Percentiles rank a stretch among this genome's conserved stretches.
Conservation (phyloP, 768 basidiomycete species). For the Suillus luteus region DNA sequence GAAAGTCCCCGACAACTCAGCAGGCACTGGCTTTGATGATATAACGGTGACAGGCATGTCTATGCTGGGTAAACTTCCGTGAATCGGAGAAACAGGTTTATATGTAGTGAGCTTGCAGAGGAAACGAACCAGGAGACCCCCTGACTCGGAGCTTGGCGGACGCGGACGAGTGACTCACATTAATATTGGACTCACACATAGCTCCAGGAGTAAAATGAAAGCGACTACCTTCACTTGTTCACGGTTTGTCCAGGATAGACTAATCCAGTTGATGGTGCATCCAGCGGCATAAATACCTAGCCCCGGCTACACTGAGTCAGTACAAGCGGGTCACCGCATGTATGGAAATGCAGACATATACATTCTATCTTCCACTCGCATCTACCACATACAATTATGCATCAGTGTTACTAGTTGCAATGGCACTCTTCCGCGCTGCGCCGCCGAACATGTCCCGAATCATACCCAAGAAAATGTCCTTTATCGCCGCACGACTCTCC, state of each 20-base stretch:
- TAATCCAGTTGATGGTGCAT: no score
- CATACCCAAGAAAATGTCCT: slow-evolving; percentile 15
- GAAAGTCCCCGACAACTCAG: slow-evolving; percentile 21
- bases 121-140: neutral
- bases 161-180: neutral
- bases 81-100: neutral
- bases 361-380: no score
- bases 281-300: no score
- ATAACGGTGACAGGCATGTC: slow-evolving; percentile 31
- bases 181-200: neutral
- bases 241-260: neutral
- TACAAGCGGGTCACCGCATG: no score
- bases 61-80: neutral
- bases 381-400: neutral
- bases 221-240: neutral
- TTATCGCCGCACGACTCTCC: slow-evolving; percentile 21
- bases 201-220: neutral
- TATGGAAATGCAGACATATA: no score
- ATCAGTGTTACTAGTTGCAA: neutral
- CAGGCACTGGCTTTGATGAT: slow-evolving; percentile 20
- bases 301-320: no score
- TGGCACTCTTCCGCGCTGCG: neutral
- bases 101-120: neutral
- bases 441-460: slow-evolving; percentile 13
- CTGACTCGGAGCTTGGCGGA: neutral